phyloP scores from a whole-genome alignment of 2,329 filamentous ascomycete genomes.

The Epichloe sp. region DNA sequence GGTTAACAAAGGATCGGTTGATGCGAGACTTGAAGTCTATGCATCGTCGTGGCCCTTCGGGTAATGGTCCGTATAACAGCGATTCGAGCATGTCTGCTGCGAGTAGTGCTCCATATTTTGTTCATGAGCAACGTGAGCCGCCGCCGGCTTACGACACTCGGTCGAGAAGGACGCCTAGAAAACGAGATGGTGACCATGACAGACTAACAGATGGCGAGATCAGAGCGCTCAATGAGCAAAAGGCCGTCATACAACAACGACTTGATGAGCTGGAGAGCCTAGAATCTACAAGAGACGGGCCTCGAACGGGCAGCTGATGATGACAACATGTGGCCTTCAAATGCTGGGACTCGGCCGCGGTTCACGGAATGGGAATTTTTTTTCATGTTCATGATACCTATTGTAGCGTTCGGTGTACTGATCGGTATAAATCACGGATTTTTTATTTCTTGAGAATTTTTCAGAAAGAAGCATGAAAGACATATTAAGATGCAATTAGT shows the following conservation, averaged over 20 bases:
- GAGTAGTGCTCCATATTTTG: neutral
- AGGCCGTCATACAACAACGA: conserved; percentile 22
- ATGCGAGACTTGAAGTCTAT: conserved; percentile 6
- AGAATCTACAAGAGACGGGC: neutral
- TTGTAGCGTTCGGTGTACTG: too few relatives aligned
- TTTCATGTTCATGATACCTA: too few relatives aligned
- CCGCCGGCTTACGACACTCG: conserved; percentile 20
- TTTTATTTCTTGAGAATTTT: too few relatives aligned
- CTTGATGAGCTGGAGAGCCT: conserved; percentile 19
- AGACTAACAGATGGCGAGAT: conserved; percentile 18
- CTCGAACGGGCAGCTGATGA: neutral
- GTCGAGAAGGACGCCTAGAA: conserved; percentile 11
- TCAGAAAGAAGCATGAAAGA: too few relatives aligned
- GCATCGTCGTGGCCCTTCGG: neutral
- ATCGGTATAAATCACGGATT: too few relatives aligned
- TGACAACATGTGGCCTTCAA: neutral
- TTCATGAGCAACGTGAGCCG: conserved; percentile 10
- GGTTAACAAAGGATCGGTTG: conserved; percentile 6
- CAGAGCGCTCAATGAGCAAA: conserved; percentile 19
- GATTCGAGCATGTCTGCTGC: conserved; percentile 1
- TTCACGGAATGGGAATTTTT: too few relatives aligned
- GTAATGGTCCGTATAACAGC: neutral
- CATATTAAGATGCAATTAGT: too few relatives aligned
- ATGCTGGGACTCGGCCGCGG: too few relatives aligned
- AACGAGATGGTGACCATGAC: conserved; percentile 11